Percentiles rank a stretch among this genome's conserved stretches.
Evolutionary conservation across 106 monocot species (phyloP).

Genomic region (Xerophyta viscosa): DNA sequence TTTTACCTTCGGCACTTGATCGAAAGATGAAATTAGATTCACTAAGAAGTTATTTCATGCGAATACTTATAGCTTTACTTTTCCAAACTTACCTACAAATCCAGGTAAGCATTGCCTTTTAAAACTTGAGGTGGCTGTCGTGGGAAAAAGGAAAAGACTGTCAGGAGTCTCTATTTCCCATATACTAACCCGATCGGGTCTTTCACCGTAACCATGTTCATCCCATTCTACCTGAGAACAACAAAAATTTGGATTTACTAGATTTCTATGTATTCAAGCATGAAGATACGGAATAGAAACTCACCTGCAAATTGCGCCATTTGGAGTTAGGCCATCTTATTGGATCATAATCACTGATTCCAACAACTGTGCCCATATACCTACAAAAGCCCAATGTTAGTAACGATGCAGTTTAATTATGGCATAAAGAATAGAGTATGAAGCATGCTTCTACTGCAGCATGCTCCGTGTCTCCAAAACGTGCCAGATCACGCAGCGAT

Average conservation of each 20-base stretch:
- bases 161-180: constrained; percentile 95
- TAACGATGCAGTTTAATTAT: too few relatives aligned
- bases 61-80: too few relatives aligned
- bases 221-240: constrained; percentile 89
- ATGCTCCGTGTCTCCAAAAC: too few relatives aligned
- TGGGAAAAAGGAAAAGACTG: constrained; percentile 53
- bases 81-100: constrained; percentile 36
- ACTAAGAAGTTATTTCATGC: too few relatives aligned
- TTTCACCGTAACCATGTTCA: constrained; percentile 74
- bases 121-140: constrained; percentile 26
- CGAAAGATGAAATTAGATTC: too few relatives aligned
- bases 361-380: constrained; percentile 74
- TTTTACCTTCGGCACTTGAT: too few relatives aligned
- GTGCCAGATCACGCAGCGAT: too few relatives aligned
- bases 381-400: too few relatives aligned
- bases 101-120: constrained; percentile 58
- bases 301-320: constrained; percentile 92
- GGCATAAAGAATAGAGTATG: too few relatives aligned
- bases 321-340: constrained; percentile 93
- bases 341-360: constrained; percentile 77
- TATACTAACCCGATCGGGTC: constrained; percentile 75
- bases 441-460: too few relatives aligned
- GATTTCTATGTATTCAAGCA: not conserved
- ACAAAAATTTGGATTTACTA: not conserved
- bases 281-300: not conserved